phyloP scores from a whole-genome alignment of 176 grass and related monocot species.

The Chrysopogon serrulatus region DNA sequence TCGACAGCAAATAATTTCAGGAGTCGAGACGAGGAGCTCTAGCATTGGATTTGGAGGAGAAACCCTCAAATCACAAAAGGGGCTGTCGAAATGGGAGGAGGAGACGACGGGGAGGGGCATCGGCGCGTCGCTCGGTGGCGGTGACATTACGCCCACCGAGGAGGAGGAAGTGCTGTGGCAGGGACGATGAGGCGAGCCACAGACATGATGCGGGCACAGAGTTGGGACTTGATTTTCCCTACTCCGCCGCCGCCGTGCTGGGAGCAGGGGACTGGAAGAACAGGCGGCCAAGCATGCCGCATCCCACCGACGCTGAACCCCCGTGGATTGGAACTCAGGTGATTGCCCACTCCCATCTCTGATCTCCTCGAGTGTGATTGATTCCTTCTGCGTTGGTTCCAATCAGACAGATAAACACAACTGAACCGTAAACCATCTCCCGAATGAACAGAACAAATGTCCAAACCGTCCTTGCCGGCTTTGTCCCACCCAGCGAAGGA shows the following conservation, averaged over 20 bases:
- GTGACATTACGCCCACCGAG: background rate
- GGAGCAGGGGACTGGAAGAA: background rate
- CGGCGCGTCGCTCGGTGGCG: background rate
- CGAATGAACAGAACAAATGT: too few species aligned
- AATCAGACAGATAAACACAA: background rate
- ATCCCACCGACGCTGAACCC: background rate
- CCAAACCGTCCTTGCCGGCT: background rate
- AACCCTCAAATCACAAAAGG: background rate
- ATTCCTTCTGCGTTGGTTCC: background rate
- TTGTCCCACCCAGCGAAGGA: background rate
- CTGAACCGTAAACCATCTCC: background rate
- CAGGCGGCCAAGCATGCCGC: too few species aligned
- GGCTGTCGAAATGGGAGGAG: background rate
- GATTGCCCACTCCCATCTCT: background rate
- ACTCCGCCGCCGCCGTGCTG: background rate
- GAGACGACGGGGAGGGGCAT: background rate
- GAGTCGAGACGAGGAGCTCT: too few species aligned
- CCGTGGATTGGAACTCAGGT: background rate
- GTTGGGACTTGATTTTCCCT: too few species aligned
- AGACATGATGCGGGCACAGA: background rate
- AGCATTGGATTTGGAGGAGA: background rate
- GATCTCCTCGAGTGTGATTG: background rate
- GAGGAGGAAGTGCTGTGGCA: background rate
- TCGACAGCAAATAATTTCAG: too few species aligned
- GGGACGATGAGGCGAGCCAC: background rate